Conservation (phyloP, 2,329 filamentous ascomycete genomes). For the Didymella glomerata region DNA sequence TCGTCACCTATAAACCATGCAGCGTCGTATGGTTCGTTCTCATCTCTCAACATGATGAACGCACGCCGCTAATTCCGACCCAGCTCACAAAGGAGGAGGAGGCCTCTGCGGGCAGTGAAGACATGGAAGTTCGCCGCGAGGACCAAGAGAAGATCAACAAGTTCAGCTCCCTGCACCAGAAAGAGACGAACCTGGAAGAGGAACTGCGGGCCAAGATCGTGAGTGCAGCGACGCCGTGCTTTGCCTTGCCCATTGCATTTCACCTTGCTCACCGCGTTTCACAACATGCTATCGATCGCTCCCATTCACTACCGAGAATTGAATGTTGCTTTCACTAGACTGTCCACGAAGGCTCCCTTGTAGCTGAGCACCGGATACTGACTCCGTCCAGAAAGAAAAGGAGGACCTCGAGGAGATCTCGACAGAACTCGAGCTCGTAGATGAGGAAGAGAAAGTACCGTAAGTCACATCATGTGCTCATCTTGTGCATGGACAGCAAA, state of each 20-base stretch:
- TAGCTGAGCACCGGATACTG: background rate
- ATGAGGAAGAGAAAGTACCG: constrained; percentile 94
- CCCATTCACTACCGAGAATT: background rate
- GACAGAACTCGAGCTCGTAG: constrained; percentile 89
- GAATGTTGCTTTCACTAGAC: background rate
- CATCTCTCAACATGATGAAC: background rate
- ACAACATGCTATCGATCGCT: background rate
- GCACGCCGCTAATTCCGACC: constrained; percentile 26
- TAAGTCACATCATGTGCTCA: constrained; percentile 59
- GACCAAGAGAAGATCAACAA: constrained; percentile 99
- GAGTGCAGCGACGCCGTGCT: constrained; percentile 41
- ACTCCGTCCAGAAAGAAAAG: constrained; percentile 82
- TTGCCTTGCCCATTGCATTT: background rate
- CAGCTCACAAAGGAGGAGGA: constrained; percentile 93
- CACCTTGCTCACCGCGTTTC: background rate
- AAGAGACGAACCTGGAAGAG: constrained; percentile 79
- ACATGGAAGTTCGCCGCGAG: constrained; percentile 92
- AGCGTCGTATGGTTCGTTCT: constrained; percentile 56
- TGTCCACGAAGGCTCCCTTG: background rate
- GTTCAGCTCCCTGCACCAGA: constrained; percentile 93
- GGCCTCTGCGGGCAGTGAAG: constrained; percentile 70
- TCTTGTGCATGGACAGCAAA: too few relatives aligned
- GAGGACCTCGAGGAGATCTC: constrained; percentile 95
- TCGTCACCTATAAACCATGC: constrained; percentile 37
- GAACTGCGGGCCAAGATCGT: constrained; percentile 82